Evolutionary conservation across 768 basidiomycete species (phyloP).

Genomic region (Boletus tylopilopsis): DNA sequence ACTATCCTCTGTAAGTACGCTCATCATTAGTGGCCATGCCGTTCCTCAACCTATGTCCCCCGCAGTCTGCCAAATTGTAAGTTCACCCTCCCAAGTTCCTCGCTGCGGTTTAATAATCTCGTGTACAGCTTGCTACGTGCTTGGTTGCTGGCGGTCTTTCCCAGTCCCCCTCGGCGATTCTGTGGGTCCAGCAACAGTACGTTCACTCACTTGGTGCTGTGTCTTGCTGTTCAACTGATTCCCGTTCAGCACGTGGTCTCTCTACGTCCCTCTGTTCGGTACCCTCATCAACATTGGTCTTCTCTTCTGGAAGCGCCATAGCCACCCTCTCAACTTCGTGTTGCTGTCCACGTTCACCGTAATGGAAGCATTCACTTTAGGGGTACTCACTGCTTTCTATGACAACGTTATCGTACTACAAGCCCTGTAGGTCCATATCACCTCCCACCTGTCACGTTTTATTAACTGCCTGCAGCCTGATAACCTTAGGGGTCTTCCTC

Average conservation of each 20-base stretch:
- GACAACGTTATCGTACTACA: conserved; percentile 75
- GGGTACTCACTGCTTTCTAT: conserved; percentile 76
- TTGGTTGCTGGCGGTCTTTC: conserved; percentile 72
- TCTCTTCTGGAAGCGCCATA: conserved; percentile 91
- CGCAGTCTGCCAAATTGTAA: conserved; percentile 71
- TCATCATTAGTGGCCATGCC: neutral
- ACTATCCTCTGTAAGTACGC: conserved; percentile 73
- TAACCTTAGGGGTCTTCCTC: conserved; percentile 89
- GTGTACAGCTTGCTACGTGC: conserved; percentile 61
- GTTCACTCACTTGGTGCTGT: conserved; percentile 24
- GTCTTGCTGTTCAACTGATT: neutral
- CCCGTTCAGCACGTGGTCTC: conserved; percentile 61
- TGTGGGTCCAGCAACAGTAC: conserved; percentile 72
- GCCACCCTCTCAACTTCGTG: conserved; percentile 82
- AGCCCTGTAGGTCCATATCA: conserved; percentile 58
- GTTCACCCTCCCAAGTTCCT: conserved; percentile 11
- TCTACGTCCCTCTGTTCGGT: conserved; percentile 76
- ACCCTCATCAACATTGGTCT: conserved; percentile 76
- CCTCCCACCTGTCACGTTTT: neutral
- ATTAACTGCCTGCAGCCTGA: conserved; percentile 47
- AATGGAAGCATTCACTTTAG: conserved; percentile 87
- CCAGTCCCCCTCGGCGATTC: conserved; percentile 52
- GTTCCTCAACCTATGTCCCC: conserved; percentile 2
- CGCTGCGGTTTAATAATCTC: neutral
- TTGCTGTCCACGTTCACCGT: conserved; percentile 85